These are phyloP conservation scores for Diaporthe humulicola DNA, from an alignment of 2,329 filamentous ascomycete species.

Conservation along the genomic window DNA sequence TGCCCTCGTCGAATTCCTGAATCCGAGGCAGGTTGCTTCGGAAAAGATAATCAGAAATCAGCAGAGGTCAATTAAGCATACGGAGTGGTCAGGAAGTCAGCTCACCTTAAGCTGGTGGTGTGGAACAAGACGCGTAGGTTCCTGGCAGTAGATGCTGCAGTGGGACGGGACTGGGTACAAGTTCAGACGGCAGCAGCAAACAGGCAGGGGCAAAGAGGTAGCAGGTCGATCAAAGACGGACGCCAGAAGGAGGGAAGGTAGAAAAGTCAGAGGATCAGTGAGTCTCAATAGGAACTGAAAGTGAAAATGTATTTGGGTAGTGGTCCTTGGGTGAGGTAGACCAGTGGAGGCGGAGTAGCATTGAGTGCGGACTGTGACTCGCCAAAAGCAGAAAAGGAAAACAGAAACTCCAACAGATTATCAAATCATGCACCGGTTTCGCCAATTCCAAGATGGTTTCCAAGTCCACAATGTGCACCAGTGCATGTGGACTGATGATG, in stretches of 20 bases:
- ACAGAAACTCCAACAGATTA: neutral
- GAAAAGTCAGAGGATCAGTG: neutral
- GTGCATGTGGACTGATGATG: too few relatives aligned
- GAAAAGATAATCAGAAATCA: neutral
- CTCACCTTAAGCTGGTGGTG: neutral
- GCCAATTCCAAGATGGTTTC: neutral
- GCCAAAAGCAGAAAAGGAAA: neutral
- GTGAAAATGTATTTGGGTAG: neutral
- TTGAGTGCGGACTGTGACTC: neutral
- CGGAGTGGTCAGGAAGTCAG: neutral
- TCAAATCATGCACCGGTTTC: neutral
- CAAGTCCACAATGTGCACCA: neutral
- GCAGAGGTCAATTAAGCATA: neutral
- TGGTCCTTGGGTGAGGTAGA: neutral
- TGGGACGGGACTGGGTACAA: neutral
- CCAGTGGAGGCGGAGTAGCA: neutral
- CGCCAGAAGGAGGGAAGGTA: neutral
- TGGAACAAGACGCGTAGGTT: neutral
- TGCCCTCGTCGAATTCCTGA: neutral
- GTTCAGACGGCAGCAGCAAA: neutral
- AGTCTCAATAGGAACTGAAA: neutral
- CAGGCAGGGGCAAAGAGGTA: neutral
- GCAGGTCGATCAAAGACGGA: neutral
- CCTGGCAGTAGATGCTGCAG: neutral
- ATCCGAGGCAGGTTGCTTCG: neutral